Percentiles rank a stretch among this genome's conserved stretches.
Conservation (phyloP, 2,329 filamentous ascomycete species). For the Fusarium sp. region DNA sequence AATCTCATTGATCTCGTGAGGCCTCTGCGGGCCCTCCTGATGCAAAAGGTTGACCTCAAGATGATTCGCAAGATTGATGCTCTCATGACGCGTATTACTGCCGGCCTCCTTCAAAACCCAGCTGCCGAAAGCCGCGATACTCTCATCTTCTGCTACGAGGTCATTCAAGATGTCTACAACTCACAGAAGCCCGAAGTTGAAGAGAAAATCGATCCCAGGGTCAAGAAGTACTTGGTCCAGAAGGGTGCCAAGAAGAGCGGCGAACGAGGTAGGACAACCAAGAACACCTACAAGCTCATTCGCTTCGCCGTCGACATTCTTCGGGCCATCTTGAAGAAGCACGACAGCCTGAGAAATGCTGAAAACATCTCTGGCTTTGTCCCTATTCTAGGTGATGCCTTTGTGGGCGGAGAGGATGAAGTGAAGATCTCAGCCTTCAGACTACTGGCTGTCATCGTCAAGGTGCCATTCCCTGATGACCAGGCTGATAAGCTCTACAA, state of each 20-base stretch:
- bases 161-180: slow-evolving; percentile 88
- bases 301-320: slow-evolving; percentile 91
- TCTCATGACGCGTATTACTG: slow-evolving; percentile 83
- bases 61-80: slow-evolving; percentile 93
- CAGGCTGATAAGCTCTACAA: slow-evolving; percentile 73
- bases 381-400: slow-evolving; percentile 87
- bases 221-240: slow-evolving; percentile 83
- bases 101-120: slow-evolving; percentile 85
- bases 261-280: slow-evolving; percentile 77
- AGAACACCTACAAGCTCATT: slow-evolving; percentile 87
- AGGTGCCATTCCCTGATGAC: slow-evolving; percentile 82
- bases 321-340: slow-evolving; percentile 86
- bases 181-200: slow-evolving; percentile 65
- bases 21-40: slow-evolving; percentile 82
- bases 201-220: slow-evolving; percentile 69
- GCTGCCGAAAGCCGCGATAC: slow-evolving; percentile 83
- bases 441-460: slow-evolving; percentile 85
- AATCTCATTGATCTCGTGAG: slow-evolving; percentile 80
- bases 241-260: slow-evolving; percentile 81
- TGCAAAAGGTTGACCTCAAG: slow-evolving; percentile 85
- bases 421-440: slow-evolving; percentile 90
- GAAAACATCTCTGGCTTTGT: slow-evolving; percentile 87
- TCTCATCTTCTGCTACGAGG: slow-evolving; percentile 94
- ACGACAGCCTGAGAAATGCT: slow-evolving; percentile 82
- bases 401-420: slow-evolving; percentile 89